Conservation (phyloP, 768 basidiomycete species). For the Suillus variegatus region DNA sequence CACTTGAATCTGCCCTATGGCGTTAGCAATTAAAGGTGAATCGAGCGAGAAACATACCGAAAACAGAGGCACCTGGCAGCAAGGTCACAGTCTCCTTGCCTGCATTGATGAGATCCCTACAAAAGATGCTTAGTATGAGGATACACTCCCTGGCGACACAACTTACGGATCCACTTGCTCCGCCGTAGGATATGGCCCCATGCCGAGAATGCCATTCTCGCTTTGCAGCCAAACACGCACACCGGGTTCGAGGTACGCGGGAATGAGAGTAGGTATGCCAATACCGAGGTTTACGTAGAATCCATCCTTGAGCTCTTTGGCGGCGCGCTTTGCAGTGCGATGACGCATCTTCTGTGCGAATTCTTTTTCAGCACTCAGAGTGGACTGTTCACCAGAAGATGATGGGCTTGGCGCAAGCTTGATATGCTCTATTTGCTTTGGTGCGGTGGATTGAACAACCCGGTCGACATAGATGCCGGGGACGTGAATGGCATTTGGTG, state of each 20-base stretch:
- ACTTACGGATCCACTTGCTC: conserved; percentile 80
- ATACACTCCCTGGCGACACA: conserved; percentile 4
- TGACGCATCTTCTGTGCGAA: conserved; percentile 58
- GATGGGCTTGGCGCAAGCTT: conserved; percentile 60
- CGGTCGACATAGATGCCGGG: conserved; percentile 90
- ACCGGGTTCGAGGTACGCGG: conserved; percentile 71
- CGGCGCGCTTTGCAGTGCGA: conserved; percentile 83
- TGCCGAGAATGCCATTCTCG: conserved; percentile 88
- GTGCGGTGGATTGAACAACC: conserved; percentile 74
- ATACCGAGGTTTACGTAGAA: conserved; percentile 90
- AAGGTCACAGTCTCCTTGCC: conserved; percentile 95
- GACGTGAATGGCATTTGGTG: conserved; percentile 79
- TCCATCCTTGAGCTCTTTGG: conserved; percentile 86
- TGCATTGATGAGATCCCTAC: conserved; percentile 88
- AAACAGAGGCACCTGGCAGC: conserved; percentile 87
- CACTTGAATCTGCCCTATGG: conserved; percentile 67
- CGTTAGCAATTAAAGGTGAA: conserved; percentile 1
- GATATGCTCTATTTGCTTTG: conserved; percentile 76
- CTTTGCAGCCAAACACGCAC: conserved; percentile 89
- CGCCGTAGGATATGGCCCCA: conserved; percentile 87
- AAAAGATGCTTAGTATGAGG: conserved; percentile 10
- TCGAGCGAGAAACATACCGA: conserved; percentile 55
- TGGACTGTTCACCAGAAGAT: conserved; percentile 24
- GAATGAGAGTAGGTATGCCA: conserved; percentile 89
- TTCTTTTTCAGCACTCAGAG: conserved; percentile 50